Conservation (phyloP, 768 basidiomycete species). For the Mycena galericulata region DNA sequence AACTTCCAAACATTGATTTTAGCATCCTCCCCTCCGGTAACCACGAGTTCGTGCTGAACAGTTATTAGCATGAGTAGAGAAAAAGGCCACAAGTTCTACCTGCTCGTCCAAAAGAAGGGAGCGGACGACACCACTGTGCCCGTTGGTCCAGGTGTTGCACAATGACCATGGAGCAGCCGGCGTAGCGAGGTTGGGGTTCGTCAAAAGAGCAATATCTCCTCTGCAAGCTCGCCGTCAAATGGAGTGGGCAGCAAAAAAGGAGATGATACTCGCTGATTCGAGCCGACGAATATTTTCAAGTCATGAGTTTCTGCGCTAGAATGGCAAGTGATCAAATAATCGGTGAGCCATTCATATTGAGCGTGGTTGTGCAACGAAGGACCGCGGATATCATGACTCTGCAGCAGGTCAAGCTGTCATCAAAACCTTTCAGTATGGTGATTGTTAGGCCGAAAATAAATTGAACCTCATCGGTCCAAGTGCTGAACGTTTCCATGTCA, state of each 20-base stretch:
- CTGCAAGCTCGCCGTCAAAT: slow-evolving; percentile 43
- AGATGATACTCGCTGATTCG: slow-evolving; percentile 69
- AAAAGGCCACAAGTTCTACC: slow-evolving; percentile 43
- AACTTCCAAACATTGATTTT: slow-evolving; percentile 58
- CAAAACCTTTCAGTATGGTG: not conserved
- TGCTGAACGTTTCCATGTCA: slow-evolving; percentile 95
- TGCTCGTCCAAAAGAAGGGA: slow-evolving; percentile 68
- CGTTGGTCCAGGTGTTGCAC: slow-evolving; percentile 64
- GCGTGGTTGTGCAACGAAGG: slow-evolving; percentile 68
- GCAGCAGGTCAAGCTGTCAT: slow-evolving; percentile 68
- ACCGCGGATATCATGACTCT: slow-evolving; percentile 71
- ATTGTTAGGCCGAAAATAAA: not conserved
- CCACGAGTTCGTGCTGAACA: slow-evolving; percentile 51
- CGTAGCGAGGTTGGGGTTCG: slow-evolving; percentile 54
- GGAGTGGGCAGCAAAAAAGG: not conserved
- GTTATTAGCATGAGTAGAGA: not conserved
- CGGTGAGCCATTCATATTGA: slow-evolving; percentile 78
- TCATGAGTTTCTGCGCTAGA: slow-evolving; percentile 46
- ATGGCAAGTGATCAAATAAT: slow-evolving; percentile 76
- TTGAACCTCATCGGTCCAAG: slow-evolving; percentile 81
- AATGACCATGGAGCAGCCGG: slow-evolving; percentile 60
- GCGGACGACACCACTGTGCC: slow-evolving; percentile 69
- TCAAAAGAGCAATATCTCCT: slow-evolving; percentile 69
- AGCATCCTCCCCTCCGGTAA: slow-evolving; percentile 65
- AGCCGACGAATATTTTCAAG: slow-evolving; percentile 74